Base-by-base conservation (phyloP, 805 yeast genomes). In the Tetrapisispora arboricola region DNA sequence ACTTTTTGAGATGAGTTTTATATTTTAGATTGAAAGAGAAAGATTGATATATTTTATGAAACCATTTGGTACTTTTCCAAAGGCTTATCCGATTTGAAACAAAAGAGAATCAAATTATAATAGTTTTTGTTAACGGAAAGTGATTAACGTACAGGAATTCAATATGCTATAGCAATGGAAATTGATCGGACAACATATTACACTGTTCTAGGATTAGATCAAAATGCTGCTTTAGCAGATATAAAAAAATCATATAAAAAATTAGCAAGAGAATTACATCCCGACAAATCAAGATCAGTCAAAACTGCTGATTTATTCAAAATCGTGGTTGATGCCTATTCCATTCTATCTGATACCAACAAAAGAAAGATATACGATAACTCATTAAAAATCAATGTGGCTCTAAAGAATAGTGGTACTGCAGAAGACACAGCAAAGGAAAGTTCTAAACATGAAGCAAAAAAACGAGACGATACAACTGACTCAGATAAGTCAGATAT, bases 201-300 rank as follows among this genome's bases (percentile, higher is more conserved):
- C 39, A 55, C 63, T 2, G 41, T 49, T 9, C 42, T 60, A 20
- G 63, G 63, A 1, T 40, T 60, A 17, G 36, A 48, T 0, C 39
- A 53, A 11, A 41, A 44, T 26, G 63, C 63, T 1, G 40, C 58
- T 5, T 50, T 46, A 11, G 43, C 38, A 5, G 60, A 58, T 30
- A 75, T 85, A 54, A 83, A 83, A 58, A 84, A 82, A 58, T 87
- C 94, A 1, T 85, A 82, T 63, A 70, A 87, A 51, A 77, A 75
- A 52, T 71, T 77, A 49, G 94, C 94, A 3, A 69, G 84, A 44
- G 68, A 66, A 47, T 73, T 73, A 53, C 95, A 84, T 58, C 95
- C 95, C 0, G 95, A 84, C 57, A 84, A 85, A 65, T 80, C 84
- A 29, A 75, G 74, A 28, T 55, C 58, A 17, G 60, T 58, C n/a